Base-by-base conservation (phyloP, 2,329 filamentous ascomycete species). In the Simplicillium sp. region DNA sequence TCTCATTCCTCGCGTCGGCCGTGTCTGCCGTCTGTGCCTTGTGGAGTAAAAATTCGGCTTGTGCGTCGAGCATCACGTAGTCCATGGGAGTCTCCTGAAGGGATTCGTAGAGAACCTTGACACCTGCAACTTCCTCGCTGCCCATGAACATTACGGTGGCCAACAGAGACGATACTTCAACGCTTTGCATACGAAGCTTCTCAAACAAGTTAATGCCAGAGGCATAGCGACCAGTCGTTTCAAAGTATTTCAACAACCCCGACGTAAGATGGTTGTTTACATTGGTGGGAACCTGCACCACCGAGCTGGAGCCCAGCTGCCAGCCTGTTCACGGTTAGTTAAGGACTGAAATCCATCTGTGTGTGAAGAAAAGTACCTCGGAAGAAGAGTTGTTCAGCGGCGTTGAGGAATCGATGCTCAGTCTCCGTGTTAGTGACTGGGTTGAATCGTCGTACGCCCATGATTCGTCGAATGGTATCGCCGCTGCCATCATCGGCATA, bases 191-290 rank as follows among this genome's bases (percentile, higher is more conserved):
- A 35, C 90, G 82, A 37, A 98, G 75, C 64, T 98, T 98, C 63
- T 97, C 88, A 53, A 98, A 98, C 1, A 98, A 73, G 51, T 98
- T 98, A 62, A 98, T 95, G 12, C 89, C 92, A 0, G 92, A 97
- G 8, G 89, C 78, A 54, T 92, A 96, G 44, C 92, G 82, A 14
- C 92, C 94, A 1, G 90, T 97, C 0, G 92, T 98, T 53, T 89
- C 80, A 51, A 98, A 94, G 59, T 98, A 98, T 62, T 86, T 87
- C 28, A 98, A 70, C 6, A 98, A 77, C 3, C 94, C 92, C n/a
- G 87, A 82, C 2, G 90, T 94, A 32, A 98, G 73, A 60, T 97
- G 89, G 57, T 98, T 98, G 13, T 87, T 94, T 42, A 97, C 92
- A 44, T 92, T 83, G 54, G 95, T 98, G 3, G 92, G 92, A 3